Percentiles rank a stretch among this genome's conserved stretches.
These are phyloP conservation scores for Myriosclerotinia duriaeana DNA, from an alignment of 2,329 filamentous ascomycete genomes.

Conservation along the genomic window DNA sequence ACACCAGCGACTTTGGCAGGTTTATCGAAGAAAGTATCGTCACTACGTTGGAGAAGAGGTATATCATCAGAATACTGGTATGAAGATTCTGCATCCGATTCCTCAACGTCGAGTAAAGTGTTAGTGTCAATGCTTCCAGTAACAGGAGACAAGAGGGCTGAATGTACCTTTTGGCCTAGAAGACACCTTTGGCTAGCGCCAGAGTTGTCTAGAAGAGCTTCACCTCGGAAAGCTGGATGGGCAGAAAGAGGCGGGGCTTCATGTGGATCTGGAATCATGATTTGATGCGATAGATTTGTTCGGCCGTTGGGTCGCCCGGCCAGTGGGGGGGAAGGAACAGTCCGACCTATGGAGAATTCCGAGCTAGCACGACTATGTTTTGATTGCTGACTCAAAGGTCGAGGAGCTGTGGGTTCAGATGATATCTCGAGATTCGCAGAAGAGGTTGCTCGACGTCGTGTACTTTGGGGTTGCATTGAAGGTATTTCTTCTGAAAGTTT, in stretches of 20 bases:
- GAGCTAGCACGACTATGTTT: slow-evolving; percentile 71
- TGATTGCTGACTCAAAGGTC: slow-evolving; percentile 60
- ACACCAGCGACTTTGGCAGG: slow-evolving; percentile 54
- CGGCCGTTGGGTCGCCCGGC: slow-evolving; percentile 39
- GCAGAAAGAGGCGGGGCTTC: slow-evolving; percentile 39
- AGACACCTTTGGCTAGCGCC: slow-evolving; percentile 28
- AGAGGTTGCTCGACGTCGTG: slow-evolving; percentile 59
- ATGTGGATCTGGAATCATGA: slow-evolving; percentile 36
- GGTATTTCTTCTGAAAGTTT: slow-evolving; percentile 10
- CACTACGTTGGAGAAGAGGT: slow-evolving; percentile 64
- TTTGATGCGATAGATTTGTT: slow-evolving; percentile 39
- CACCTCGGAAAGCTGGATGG: slow-evolving; percentile 39
- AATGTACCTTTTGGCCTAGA: slow-evolving; percentile 27
- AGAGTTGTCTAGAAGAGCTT: slow-evolving; percentile 31
- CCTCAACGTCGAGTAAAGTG: slow-evolving; percentile 49
- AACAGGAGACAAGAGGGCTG: slow-evolving; percentile 30
- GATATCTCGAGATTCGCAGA: slow-evolving; percentile 60
- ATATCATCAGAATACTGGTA: slow-evolving; percentile 66
- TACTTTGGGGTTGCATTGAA: slow-evolving; percentile 40
- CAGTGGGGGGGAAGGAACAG: slow-evolving; percentile 50
- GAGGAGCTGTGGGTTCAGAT: slow-evolving; percentile 49
- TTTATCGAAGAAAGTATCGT: slow-evolving; percentile 59
- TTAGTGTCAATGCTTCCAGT: slow-evolving; percentile 31
- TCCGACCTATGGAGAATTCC: slow-evolving; percentile 62
- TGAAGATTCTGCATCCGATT: slow-evolving; percentile 68